A percentile compares a stretch with the other conserved stretches of the same genome.
These are phyloP conservation scores for Chimonanthus salicifolius DNA, from an alignment of 164 flowering plant species.

Conservation along the genomic window DNA sequence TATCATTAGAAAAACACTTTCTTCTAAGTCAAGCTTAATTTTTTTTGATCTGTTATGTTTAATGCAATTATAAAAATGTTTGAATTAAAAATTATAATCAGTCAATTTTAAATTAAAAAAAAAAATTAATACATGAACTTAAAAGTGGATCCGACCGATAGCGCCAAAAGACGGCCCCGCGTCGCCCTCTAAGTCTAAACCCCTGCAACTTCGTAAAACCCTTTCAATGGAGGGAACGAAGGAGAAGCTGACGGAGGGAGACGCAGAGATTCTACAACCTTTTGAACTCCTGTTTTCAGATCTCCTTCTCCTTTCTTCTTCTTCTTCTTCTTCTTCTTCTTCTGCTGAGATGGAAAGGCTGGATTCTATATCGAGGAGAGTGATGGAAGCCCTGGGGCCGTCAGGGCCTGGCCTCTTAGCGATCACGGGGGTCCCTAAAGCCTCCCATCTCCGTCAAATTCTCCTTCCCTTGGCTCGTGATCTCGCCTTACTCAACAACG, in stretches of 20 bases:
- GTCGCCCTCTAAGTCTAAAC: neutral
- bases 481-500: conserved; percentile 56
- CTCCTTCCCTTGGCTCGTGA: conserved; percentile 71
- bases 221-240: neutral
- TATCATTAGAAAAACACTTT: no score
- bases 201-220: neutral
- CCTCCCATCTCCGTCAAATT: conserved; percentile 36
- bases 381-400: conserved; percentile 79
- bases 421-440: conserved; percentile 50
- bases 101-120: no score
- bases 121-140: no score
- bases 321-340: conserved; percentile 17
- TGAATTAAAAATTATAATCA: no score
- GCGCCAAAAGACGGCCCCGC: neutral
- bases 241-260: conserved; percentile 12
- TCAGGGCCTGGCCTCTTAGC: conserved; percentile 73
- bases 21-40: no score
- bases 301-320: conserved; percentile 31
- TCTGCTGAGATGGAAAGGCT: conserved; percentile 28
- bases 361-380: conserved; percentile 26
- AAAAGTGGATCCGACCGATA: no score
- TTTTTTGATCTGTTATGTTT: no score
- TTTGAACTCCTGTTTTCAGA: conserved; percentile 53
- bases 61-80: no score
- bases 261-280: conserved; percentile 31